Evolutionary conservation across 768 basidiomycete species (phyloP).

Genomic region (Suillus fuscotomentosus): DNA sequence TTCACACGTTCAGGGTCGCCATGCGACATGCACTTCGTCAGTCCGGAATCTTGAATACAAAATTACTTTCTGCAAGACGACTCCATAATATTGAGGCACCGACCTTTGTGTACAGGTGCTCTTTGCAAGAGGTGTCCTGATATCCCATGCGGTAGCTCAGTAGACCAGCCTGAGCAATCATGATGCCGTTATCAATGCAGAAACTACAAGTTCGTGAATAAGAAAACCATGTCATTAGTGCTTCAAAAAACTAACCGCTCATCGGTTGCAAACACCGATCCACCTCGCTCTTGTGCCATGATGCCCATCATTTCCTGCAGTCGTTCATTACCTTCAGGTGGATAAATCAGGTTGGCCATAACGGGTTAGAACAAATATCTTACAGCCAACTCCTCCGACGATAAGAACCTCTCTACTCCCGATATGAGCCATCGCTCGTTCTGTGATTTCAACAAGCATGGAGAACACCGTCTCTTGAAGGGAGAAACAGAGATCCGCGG

Average conservation of each 20-base stretch:
- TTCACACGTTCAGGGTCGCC: constrained; percentile 45
- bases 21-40: constrained; percentile 89
- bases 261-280: constrained; percentile 91
- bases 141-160: constrained; percentile 90
- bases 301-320: constrained; percentile 99
- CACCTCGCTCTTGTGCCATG: constrained; percentile 90
- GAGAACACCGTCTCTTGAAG: constrained; percentile 96
- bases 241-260: constrained; percentile 61
- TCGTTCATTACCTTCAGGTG: constrained; percentile 73
- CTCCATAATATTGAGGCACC: constrained; percentile 13
- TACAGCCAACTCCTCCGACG: constrained; percentile 99
- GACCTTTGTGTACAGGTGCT: constrained; percentile 93
- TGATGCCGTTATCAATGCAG: constrained; percentile 99
- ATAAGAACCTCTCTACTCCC: constrained; percentile 95
- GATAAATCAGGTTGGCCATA: background rate
- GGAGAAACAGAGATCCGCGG: constrained; percentile 96
- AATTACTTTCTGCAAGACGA: constrained; percentile 5
- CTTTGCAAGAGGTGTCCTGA: constrained; percentile 66
- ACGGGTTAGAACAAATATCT: constrained; percentile 32
- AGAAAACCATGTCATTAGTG: background rate
- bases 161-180: constrained; percentile 98
- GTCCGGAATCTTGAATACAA: constrained; percentile 74
- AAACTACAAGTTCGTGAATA: constrained; percentile 54
- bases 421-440: constrained; percentile 98
- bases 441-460: constrained; percentile 99